These are phyloP conservation scores for Ambrosia artemisiifolia DNA, from an alignment of 129 eudicot genomes.

Conservation along the genomic window DNA sequence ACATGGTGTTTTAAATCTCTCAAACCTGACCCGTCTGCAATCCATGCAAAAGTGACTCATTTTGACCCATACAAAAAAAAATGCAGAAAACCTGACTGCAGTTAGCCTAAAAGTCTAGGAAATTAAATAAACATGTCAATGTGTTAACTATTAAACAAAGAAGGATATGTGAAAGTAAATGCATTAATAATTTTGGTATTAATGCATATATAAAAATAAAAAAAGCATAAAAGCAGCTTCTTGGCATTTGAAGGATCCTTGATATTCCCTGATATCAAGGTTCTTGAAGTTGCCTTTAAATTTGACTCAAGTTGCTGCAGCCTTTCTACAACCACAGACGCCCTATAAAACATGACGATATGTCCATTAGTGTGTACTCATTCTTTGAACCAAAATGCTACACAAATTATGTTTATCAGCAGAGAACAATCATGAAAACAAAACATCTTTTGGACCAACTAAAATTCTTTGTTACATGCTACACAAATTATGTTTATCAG, in stretches of 20 bases:
- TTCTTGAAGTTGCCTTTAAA: conserved; percentile 51
- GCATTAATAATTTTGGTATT: conserved; percentile 2
- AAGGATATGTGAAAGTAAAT: conserved; percentile 1
- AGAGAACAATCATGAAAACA: no score
- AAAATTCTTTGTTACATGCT: no score
- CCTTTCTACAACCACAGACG: conserved; percentile 67
- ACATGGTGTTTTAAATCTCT: background rate
- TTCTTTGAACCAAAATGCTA: no score
- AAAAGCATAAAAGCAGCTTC: conserved; percentile 57
- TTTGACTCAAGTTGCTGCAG: conserved; percentile 59
- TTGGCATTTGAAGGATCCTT: conserved; percentile 57
- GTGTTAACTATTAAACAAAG: background rate
- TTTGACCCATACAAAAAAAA: background rate
- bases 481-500: no score
- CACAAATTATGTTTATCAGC: no score
- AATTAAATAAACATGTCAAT: background rate
- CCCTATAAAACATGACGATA: conserved; percentile 44
- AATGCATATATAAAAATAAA: background rate
- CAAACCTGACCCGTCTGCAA: background rate
- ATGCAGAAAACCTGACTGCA: background rate
- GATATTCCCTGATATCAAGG: conserved; percentile 43
- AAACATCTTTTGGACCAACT: no score
- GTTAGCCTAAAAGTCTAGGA: background rate
- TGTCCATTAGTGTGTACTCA: no score
- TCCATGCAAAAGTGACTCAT: background rate